Percentiles rank a stretch among this genome's conserved stretches.
phyloP scores from a whole-genome alignment of 192 early-diverging fungal species.

The Phlyctochytrium planicorne region DNA sequence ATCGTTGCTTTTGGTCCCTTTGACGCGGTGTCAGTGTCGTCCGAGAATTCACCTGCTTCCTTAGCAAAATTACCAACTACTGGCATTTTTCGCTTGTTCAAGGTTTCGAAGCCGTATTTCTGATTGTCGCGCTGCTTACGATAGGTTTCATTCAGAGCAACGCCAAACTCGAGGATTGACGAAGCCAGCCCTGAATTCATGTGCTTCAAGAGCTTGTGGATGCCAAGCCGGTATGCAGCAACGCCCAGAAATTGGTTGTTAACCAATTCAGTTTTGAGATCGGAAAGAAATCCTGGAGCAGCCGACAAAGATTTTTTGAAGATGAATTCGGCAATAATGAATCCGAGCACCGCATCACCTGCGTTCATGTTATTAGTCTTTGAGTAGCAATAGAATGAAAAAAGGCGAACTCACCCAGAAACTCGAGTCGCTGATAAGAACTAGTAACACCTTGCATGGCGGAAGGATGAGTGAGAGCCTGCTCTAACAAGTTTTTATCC shows the following conservation, averaged over 20 bases:
- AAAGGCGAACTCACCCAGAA: conserved; percentile 78
- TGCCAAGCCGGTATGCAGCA: conserved; percentile 58
- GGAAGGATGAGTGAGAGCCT: conserved; percentile 88
- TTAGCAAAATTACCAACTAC: too few relatives aligned
- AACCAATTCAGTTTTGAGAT: conserved; percentile 52
- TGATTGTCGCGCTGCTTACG: too few relatives aligned
- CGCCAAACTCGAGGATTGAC: conserved; percentile 51
- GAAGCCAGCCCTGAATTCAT: conserved; percentile 52
- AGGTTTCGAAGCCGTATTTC: too few relatives aligned
- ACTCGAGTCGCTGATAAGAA: conserved; percentile 91
- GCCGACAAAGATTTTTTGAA: conserved; percentile 66
- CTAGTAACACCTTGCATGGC: conserved; percentile 24
- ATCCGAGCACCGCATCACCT: conserved; percentile 51
- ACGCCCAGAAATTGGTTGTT: conserved; percentile 84
- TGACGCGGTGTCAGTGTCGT: too few relatives aligned
- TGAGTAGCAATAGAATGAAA: conserved; percentile 39
- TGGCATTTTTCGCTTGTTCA: too few relatives aligned
- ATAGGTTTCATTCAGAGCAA: too few relatives aligned
- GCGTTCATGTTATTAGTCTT: background rate
- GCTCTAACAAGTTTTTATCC: conserved; percentile 59
- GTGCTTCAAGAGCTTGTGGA: conserved; percentile 71
- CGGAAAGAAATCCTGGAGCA: conserved; percentile 74
- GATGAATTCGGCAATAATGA: conserved; percentile 55
- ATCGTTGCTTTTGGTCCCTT: too few relatives aligned
- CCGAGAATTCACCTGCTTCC: too few relatives aligned